These are phyloP conservation scores for Leishmania arabica DNA, from an alignment of 208 protist genomes.

Conservation along the genomic window DNA sequence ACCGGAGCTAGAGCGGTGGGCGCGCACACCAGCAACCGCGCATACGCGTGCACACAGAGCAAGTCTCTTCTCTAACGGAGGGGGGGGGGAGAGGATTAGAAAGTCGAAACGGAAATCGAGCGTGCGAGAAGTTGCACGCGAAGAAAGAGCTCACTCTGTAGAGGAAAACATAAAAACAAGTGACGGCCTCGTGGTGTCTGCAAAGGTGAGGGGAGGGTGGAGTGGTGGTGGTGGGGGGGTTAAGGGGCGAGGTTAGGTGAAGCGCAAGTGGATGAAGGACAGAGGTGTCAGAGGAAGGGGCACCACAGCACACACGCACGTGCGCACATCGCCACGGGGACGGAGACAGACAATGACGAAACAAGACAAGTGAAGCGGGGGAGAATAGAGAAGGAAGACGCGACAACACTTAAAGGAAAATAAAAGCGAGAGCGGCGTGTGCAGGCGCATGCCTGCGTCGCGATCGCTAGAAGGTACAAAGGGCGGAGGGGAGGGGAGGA, in stretches of 20 bases:
- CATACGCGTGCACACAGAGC: neutral
- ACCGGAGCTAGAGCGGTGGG: neutral
- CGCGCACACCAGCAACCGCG: neutral
- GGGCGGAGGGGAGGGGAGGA: neutral
- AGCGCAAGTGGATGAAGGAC: neutral
- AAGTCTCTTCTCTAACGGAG: neutral
- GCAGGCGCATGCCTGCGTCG: neutral
- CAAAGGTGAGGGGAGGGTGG: neutral
- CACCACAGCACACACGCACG: neutral
- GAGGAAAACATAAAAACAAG: neutral
- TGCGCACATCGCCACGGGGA: neutral
- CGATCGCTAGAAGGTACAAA: neutral
- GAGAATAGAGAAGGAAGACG: neutral
- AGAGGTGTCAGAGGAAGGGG: neutral
- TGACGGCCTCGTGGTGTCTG: neutral
- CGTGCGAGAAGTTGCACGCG: neutral
- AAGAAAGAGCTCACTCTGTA: neutral
- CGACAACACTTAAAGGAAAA: neutral
- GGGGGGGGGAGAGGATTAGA: too few relatives aligned
- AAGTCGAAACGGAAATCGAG: neutral
- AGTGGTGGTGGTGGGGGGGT: too few relatives aligned
- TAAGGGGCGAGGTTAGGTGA: neutral
- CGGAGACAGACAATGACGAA: neutral
- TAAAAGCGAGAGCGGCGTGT: neutral
- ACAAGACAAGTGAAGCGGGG: neutral